These are phyloP conservation scores for Podila epicladia DNA, from an alignment of 192 early-diverging fungal genomes.

Conservation along the genomic window DNA sequence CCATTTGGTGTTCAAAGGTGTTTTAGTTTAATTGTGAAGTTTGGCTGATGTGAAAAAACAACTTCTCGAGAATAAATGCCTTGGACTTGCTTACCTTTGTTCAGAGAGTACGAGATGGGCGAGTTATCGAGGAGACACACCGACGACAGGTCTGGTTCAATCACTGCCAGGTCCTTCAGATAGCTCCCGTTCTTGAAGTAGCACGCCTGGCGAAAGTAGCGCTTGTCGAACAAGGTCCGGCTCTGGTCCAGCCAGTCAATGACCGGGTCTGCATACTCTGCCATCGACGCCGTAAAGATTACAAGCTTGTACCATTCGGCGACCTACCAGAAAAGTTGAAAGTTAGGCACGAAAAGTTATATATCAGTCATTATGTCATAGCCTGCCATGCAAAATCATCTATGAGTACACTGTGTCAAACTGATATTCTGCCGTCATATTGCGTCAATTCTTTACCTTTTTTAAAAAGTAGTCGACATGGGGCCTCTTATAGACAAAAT, in stretches of 20 bases:
- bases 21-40: not conserved
- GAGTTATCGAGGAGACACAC: slow-evolving; percentile 90
- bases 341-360: not conserved
- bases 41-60: not conserved
- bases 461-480: slow-evolving; percentile 87
- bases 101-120: slow-evolving; percentile 75
- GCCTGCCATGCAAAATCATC: not conserved
- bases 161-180: slow-evolving; percentile 77
- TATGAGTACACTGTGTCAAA: not conserved
- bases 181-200: slow-evolving; percentile 73
- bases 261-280: slow-evolving; percentile 95
- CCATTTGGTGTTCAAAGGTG: not conserved
- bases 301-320: slow-evolving; percentile 91
- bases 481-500: slow-evolving; percentile 92
- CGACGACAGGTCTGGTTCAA: slow-evolving; percentile 81
- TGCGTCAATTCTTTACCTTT: slow-evolving; percentile 61
- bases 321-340: slow-evolving; percentile 57
- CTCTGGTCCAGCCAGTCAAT: slow-evolving; percentile 88
- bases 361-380: slow-evolving; percentile 1
- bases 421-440: not conserved
- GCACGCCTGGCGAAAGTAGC: slow-evolving; percentile 89
- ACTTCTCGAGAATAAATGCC: not conserved
- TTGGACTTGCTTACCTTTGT: slow-evolving; percentile 65
- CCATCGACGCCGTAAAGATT: slow-evolving; percentile 91
- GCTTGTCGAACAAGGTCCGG: slow-evolving; percentile 70